phyloP scores from a whole-genome alignment of 305 asterid species.

The Fraxinus platypoda region DNA sequence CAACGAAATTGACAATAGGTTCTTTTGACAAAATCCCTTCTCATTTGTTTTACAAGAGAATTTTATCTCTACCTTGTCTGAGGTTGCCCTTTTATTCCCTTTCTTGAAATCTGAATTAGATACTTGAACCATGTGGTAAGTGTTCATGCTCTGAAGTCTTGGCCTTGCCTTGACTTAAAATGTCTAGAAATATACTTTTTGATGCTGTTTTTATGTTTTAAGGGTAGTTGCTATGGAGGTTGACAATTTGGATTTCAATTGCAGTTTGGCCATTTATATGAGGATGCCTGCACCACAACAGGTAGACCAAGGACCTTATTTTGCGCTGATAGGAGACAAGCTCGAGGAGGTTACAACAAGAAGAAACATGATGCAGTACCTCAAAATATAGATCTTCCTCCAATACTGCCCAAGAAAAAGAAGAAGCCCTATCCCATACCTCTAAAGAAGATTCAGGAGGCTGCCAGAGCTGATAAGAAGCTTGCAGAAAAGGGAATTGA shows the following conservation, averaged over 20 bases:
- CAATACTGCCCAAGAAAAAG: constrained; percentile 65
- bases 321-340: constrained; percentile 42
- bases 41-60: background rate
- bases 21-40: background rate
- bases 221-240: constrained; percentile 20
- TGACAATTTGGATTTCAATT: constrained; percentile 31
- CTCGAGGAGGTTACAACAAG: constrained; percentile 30
- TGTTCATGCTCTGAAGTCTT: constrained; percentile 10
- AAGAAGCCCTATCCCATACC: constrained; percentile 90
- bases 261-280: constrained; percentile 42
- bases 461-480: constrained; percentile 74
- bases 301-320: constrained; percentile 30
- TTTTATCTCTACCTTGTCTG: background rate
- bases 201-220: constrained; percentile 1
- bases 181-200: background rate
- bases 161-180: constrained; percentile 3
- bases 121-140: background rate
- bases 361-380: constrained; percentile 43
- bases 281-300: constrained; percentile 31
- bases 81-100: background rate
- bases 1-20: background rate
- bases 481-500: constrained; percentile 85
- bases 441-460: constrained; percentile 62
- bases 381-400: constrained; percentile 84
- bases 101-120: background rate